Evolutionary conservation across 169 alveolate genomes (phyloP).

Genomic region (Plasmodium inui): DNA sequence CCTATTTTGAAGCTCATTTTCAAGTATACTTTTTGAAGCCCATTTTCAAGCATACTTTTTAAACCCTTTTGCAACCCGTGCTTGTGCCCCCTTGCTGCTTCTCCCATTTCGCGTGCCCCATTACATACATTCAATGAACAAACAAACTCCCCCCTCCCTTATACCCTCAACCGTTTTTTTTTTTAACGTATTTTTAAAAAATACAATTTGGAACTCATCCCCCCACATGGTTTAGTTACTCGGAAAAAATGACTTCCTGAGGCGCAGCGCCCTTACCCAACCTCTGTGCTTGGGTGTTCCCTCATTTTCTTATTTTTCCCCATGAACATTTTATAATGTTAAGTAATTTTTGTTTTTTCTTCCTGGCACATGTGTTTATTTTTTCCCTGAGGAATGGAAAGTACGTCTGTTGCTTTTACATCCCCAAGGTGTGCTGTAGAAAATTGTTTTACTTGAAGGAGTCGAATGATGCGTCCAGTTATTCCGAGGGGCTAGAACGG

Average conservation of each 20-base stretch:
- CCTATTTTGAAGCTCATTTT: background rate
- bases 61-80: background rate
- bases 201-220: background rate
- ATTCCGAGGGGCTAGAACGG: constrained; percentile 64
- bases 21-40: background rate
- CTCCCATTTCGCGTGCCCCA: background rate
- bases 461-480: constrained; percentile 24
- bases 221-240: background rate
- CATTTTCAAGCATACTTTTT: background rate
- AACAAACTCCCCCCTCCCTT: background rate
- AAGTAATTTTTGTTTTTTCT: constrained; percentile 10
- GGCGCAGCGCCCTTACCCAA: background rate
- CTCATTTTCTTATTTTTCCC: background rate
- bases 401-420: constrained; percentile 48
- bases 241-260: constrained; percentile 15
- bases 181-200: background rate
- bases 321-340: constrained; percentile 39
- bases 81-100: background rate
- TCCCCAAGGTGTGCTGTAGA: constrained; percentile 3
- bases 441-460: constrained; percentile 41
- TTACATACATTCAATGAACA: background rate
- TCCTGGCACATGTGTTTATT: constrained; percentile 9
- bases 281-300: background rate
- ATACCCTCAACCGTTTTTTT: background rate
- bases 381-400: background rate